Conservation (phyloP, 345 rosid genomes). For the Brassica napus region DNA sequence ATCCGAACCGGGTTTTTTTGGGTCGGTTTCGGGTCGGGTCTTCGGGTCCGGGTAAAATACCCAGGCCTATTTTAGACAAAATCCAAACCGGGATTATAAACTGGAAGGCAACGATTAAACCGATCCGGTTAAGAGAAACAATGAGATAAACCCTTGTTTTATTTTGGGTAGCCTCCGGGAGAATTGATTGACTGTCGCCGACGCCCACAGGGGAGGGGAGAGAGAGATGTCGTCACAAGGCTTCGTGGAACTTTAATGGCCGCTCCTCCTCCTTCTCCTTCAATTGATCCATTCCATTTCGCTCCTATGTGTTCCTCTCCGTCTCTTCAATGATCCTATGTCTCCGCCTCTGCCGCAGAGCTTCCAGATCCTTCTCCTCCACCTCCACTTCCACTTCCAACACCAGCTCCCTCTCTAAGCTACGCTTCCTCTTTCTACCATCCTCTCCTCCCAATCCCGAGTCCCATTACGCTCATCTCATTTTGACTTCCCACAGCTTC, state of each 20-base stretch:
- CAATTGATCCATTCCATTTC: conserved; percentile 23
- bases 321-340: conserved; percentile 65
- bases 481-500: conserved; percentile 45
- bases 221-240: conserved; percentile 9
- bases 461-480: conserved; percentile 51
- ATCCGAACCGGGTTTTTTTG: too few species aligned
- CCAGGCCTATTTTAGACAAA: not conserved
- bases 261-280: conserved; percentile 34
- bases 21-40: too few species aligned
- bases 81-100: not conserved
- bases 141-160: conserved; percentile 38
- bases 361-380: conserved; percentile 58
- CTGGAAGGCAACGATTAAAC: not conserved
- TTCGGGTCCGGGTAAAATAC: too few species aligned
- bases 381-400: conserved; percentile 16
- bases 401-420: conserved; percentile 37
- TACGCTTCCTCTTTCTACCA: conserved; percentile 43
- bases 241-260: conserved; percentile 45
- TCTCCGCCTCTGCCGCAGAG: conserved; percentile 49
- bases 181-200: conserved; percentile 31
- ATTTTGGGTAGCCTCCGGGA: conserved; percentile 30
- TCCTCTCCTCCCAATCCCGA: conserved; percentile 30
- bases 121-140: conserved; percentile 11
- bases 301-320: conserved; percentile 41
- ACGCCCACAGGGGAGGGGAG: conserved; percentile 33